Evolutionary conservation across 2,329 filamentous ascomycete species (phyloP), one percentile per base, ranked within the genome.

Genomic region (Phaeoacremonium minimum): DNA sequence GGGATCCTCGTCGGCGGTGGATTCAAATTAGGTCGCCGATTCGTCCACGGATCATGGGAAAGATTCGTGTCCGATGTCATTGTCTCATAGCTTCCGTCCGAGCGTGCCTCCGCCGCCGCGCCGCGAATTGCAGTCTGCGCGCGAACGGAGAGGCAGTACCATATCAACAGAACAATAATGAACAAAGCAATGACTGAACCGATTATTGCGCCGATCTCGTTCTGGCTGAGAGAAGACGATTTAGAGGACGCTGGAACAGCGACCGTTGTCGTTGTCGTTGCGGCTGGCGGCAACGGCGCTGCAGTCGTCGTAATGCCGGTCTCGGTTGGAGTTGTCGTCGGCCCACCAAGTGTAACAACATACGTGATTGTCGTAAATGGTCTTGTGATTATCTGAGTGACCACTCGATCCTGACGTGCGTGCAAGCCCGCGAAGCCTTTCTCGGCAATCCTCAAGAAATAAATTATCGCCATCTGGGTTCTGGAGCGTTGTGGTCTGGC

Each of bases 161-260:
- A 47, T 28, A 53, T 38, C 13, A 65, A 17, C 18, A 66, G 36
- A 18, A 57, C 34, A 15, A 66, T 40, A 16, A 61, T 33, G n/a
- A 61, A 53, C n/a, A 59, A 45, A 3, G 56, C 64, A 9, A 64
- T 49, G 2, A 68, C 41, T 20, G 56, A 56, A 18, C 66, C 66
- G 3, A 66, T 46, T 14, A 70, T 62, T 28, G 57, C 65, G 5
- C 63, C 66, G 18, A 70, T 55, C 33, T 66, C 52, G n/a, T 46
- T 52, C 17, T 56, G 48, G 1, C 53, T 57, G 4, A 67, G 52
- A 7, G 50, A 51, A 6, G 39, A 30, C 4, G 52, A 54, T 22
- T 37, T 32, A 15, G 38, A 17, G 22, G 15, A 35, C 20, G 15
- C 38, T 14, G 26, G 28, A 18, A 11, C 37, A 32, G 26, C 14